Percentiles rank a stretch among this genome's conserved stretches.
These are phyloP conservation scores for Trematosphaeria pertusa DNA, from an alignment of 2,329 filamentous ascomycete species.

Conservation along the genomic window DNA sequence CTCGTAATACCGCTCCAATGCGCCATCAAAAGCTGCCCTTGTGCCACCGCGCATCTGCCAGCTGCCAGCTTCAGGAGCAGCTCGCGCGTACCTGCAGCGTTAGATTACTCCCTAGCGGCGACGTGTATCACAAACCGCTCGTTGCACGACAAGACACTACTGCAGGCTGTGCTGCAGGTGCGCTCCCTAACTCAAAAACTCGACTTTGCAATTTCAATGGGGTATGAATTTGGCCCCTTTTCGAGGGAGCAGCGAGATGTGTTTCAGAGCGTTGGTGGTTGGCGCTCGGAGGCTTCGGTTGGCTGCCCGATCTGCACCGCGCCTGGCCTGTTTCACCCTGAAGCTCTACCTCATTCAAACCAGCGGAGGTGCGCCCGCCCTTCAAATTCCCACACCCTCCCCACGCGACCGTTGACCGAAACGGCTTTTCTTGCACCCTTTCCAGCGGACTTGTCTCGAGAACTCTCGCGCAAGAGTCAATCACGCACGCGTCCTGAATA, in stretches of 20 bases:
- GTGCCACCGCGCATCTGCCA: conserved; percentile 3
- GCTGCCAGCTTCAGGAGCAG: conserved; percentile 5
- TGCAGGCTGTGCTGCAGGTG: conserved; percentile 1
- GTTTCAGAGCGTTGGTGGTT: too few relatives aligned
- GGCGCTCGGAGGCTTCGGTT: too few relatives aligned
- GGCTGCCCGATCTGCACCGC: too few relatives aligned
- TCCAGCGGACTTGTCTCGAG: not conserved
- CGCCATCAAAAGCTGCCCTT: not conserved
- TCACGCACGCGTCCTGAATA: not conserved
- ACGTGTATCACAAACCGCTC: not conserved
- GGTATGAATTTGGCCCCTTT: too few relatives aligned
- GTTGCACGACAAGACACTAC: too few relatives aligned
- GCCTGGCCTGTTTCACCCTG: conserved; percentile 28
- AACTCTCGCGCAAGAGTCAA: not conserved
- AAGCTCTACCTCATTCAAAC: conserved; percentile 8
- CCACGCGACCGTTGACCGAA: conserved; percentile 6
- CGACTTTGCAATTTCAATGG: too few relatives aligned
- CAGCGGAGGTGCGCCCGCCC: not conserved
- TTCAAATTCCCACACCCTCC: not conserved
- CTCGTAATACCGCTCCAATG: not conserved
- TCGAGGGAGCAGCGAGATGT: too few relatives aligned
- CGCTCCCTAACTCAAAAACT: too few relatives aligned
- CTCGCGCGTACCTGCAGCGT: conserved; percentile 14
- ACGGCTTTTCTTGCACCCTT: not conserved
- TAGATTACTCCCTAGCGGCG: conserved; percentile 8